Evolutionary conservation across 1,284 basidiomycete genomes (phyloP), one percentile per base, ranked within the genome.

Genomic region (Serendipita sp.): DNA sequence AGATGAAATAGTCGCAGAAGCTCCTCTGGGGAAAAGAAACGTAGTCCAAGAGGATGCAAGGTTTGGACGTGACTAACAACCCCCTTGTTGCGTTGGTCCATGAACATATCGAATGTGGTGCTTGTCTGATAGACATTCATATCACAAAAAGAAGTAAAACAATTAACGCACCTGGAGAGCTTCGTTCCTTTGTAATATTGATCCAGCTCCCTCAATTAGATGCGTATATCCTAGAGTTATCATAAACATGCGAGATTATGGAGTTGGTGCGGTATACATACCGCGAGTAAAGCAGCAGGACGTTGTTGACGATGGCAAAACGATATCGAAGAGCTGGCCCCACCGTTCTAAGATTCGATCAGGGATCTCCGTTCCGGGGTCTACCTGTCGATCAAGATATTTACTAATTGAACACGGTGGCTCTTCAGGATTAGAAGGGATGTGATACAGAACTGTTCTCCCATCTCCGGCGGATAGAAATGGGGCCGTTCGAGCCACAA

Each of bases 261-360:
- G 35, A 55, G 22, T 32, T 26, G 4, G 62, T 30, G 29, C 41
- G 12, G 13, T 35, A 35, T 3, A 35, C 65, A 41, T 66, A 87
- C 87, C 86, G 74, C 87, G 73, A 17, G 87, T 90, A 68, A 90
- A 90, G 70, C 87, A 90, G 67, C 87, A 89, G 1, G 80, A 82
- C 60, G 85, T 73, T 49, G 70, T 71, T n/a, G 79, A 74, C 3
- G 80, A 82, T 0, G 85, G 85, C 5, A 80, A 70, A 6, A 88
- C 83, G 58, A 90, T 87, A 67, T 90, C 87, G 68, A 89, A 89
- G 29, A 89, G 71, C 29, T 82, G 75, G 0, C 87, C 87, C 85
- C 87, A 89, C 71, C 84, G 88, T 66, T 72, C 67, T 8, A 90
- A 72, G n/a, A 87, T 77, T 61, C 78, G 81, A 63, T 84, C 81